Evolutionary conservation across 352 stramenopile species (phyloP), one percentile per base, ranked within the genome.

Genomic region (Pythium periplocum): DNA sequence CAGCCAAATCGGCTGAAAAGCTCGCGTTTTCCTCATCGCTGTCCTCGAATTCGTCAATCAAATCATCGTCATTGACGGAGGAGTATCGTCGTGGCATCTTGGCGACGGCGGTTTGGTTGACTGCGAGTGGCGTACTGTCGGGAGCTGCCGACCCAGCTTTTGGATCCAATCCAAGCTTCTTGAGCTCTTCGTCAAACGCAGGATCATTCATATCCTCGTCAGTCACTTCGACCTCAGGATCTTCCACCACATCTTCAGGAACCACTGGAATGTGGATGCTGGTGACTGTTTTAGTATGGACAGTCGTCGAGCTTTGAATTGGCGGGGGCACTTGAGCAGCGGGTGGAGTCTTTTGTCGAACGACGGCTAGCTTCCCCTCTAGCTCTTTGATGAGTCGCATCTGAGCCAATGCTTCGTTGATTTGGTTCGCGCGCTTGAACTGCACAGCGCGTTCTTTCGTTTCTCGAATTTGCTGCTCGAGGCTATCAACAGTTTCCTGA

Each of bases 31-130:
- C 17, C 17, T 73, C 68, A 10, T 75, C 66, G n/a, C 73, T 56
- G 11, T 82, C 65, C 42, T 86, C 77, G 59, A 87, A 90, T 11
- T 65, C 76, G n/a, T 90, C 77, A 37, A 90, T 90, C 9, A 90
- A 50, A 11, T 73, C 67, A 44, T 78, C 59, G 44, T 90, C 75
- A 86, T 53, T 60, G 53, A 57, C 48, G 52, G n/a, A 43, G 64
- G 4, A 61, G 38, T 42, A 42, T 12, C 38, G 7, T 12, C 38
- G 12, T 42, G 38, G 32, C 4, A 38, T 10, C 17, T 52, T 65
- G 6, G 45, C 30, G 4, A 32, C 11, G 12, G 41, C n/a, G 9
- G 48, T 34, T 12, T 40, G 35, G 9, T 47, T 45, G 6, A 62
- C 10, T 9, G 39, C 44, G 46, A 30, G 34, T 43, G 39, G 44